Base-by-base conservation (phyloP, 805 yeast genomes). In the Millerozyma miso region DNA sequence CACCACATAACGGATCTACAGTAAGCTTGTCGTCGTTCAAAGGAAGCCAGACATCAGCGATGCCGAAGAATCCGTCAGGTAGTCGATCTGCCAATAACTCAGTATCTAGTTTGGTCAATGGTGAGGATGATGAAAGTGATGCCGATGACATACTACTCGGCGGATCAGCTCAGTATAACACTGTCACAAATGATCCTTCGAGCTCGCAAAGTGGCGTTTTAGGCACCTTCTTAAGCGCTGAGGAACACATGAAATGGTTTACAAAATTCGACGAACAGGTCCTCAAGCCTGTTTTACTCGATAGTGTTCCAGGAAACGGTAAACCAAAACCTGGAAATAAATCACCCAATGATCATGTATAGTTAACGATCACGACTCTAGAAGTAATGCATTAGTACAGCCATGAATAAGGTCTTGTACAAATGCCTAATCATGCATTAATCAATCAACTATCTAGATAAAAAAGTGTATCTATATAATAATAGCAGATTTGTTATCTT, bases 201-300 rank as follows among this genome's bases (percentile, higher is more conserved):
- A 47, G 47, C n/a, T n/a, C 17, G 7, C 42, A 47, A 12, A 47
- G 48, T 33, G 74, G 76, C 6, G 62, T 69, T 2, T 53, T 69
- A 33, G 67, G 70, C 4, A 67, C 72, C 3, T 65, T 71, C 42
- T 55, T 76, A 26, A 69, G 71, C 46, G 75, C 78, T 1, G 91
- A 84, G 48, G 90, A 85, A 50, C 86, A 82, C 47, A 85, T 90
- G 8, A 82, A 78, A 58, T 91, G 99, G 98, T 93, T 93, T 62
- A 84, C 88, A 16, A 84, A 80, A 53, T 88, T 93, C 58, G 99
- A 93, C 59, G 97, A 93, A 54, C 88, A 88, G 58, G 93, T 93
- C 17, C 72, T 93, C 54, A 90, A 90, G 61, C 97, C 97, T 1
- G 96, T 88, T 0, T 74, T 91, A 41, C 73, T 90, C 45, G 98